Evolutionary conservation across 2,329 filamentous ascomycete species (phyloP).

Genomic region (Botrytis sinoallii): DNA sequence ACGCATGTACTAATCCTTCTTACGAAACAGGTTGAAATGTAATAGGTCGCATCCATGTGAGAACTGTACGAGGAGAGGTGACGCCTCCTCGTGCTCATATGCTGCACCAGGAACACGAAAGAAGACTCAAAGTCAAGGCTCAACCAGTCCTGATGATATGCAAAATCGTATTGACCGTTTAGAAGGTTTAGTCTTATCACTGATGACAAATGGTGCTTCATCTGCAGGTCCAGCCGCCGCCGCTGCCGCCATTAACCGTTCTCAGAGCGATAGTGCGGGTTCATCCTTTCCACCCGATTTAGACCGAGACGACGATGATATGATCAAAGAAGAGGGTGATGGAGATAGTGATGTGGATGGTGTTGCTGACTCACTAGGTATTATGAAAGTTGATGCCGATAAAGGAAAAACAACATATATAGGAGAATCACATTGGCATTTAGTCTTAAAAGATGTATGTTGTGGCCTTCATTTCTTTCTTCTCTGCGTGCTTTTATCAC

Average conservation of each 20-base stretch:
- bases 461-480: not conserved
- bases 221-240: slow-evolving; percentile 60
- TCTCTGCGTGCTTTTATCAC: not conserved
- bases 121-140: slow-evolving; percentile 64
- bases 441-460: slow-evolving; percentile 66
- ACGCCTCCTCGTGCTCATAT: slow-evolving; percentile 80
- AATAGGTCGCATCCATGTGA: slow-evolving; percentile 88
- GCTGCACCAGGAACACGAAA: slow-evolving; percentile 68
- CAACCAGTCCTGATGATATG: slow-evolving; percentile 83
- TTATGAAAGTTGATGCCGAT: slow-evolving; percentile 75
- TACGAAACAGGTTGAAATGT: slow-evolving; percentile 68
- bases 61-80: slow-evolving; percentile 88
- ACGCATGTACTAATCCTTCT: slow-evolving; percentile 39
- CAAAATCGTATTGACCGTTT: slow-evolving; percentile 95
- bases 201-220: slow-evolving; percentile 87
- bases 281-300: slow-evolving; percentile 41
- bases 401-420: slow-evolving; percentile 76
- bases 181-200: slow-evolving; percentile 83
- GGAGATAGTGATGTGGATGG: slow-evolving; percentile 62
- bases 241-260: slow-evolving; percentile 43
- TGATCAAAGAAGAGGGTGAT: slow-evolving; percentile 54
- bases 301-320: slow-evolving; percentile 57
- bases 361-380: slow-evolving; percentile 71
- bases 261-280: slow-evolving; percentile 37
- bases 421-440: slow-evolving; percentile 80